Evolutionary conservation across 176 grass and related monocot species (phyloP), one percentile per base, ranked within the genome.

Genomic region (Neostapfia colusana): DNA sequence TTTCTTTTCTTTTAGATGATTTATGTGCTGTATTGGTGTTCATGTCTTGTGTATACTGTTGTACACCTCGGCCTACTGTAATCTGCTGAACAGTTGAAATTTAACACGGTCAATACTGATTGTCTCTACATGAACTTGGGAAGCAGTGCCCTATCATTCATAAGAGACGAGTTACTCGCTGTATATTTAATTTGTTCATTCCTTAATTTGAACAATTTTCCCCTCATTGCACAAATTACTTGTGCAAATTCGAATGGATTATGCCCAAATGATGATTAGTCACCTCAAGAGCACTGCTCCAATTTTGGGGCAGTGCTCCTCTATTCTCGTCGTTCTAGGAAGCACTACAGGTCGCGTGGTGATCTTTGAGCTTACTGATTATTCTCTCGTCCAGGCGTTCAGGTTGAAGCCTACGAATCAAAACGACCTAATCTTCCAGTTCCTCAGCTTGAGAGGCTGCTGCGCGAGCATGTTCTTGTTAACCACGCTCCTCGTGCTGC

Each of bases 401-500:
- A 13, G 18, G 20, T 23, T 27, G 46, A 3, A 14, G 14, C 38
- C 16, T 28, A 17, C 8, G 49, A 64, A 88, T 54, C 51, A 54
- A 23, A 54, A 21, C 44, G 86, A 84, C 13, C 81, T 79, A 23
- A 84, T 80, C 65, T 76, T 88, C 38, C 64, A 21, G 44, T n/a
- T 46, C 28, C 62, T 44, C 27, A 80, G 86, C 70, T 79, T 80
- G 38, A 58, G 27, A 2, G 76, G 76, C 56, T 80, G 86, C 81
- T 75, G 70, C 38, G 55, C 76, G 76, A 88, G 76, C 86, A 57
- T 58, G 81, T 6, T n/a, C 16, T 15, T 42, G 21, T 28, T 0
- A 12, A 6, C 38, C 64, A 84, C 46, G 45, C n/a, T 81, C 86
- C 86, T 83, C 0, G 80, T 90, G 88, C 87, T 97, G 65, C 10